These are phyloP conservation scores for Phialemonium atrogriseum DNA, from an alignment of 2,329 filamentous ascomycete genomes.

Conservation along the genomic window DNA sequence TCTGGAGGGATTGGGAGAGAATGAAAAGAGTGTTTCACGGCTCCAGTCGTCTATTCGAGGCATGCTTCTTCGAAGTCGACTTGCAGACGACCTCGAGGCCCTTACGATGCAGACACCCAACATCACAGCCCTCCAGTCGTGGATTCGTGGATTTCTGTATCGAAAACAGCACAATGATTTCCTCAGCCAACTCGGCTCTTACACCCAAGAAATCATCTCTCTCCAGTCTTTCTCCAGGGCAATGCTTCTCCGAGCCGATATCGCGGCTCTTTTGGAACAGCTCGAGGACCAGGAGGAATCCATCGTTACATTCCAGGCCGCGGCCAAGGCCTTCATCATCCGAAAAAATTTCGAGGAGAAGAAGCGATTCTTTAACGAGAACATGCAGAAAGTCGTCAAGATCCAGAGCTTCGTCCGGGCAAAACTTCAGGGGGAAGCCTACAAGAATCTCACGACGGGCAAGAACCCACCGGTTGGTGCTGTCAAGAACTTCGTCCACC, in stretches of 20 bases:
- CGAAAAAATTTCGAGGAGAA: conserved; percentile 74
- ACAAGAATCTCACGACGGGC: conserved; percentile 91
- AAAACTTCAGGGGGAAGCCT: conserved; percentile 93
- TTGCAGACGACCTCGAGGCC: conserved; percentile 40
- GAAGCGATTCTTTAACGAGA: conserved; percentile 81
- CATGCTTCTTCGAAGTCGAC: conserved; percentile 46
- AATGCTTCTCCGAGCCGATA: conserved; percentile 65
- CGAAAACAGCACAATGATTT: conserved; percentile 54
- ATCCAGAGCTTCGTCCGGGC: conserved; percentile 94
- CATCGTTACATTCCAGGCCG: conserved; percentile 66
- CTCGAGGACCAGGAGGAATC: conserved; percentile 77
- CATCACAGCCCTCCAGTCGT: conserved; percentile 58
- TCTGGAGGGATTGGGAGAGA: conserved; percentile 37
- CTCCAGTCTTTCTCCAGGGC: conserved; percentile 73
- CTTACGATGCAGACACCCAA: conserved; percentile 49
- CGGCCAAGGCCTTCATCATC: conserved; percentile 64
- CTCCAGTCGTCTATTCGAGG: conserved; percentile 55
- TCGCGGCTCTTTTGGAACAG: conserved; percentile 67
- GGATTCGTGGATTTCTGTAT: conserved; percentile 55
- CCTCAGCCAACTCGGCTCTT: conserved; percentile 60
- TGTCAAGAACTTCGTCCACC: conserved; percentile 95
- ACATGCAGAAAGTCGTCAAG: conserved; percentile 98
- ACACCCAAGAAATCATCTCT: conserved; percentile 56
- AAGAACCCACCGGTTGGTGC: conserved; percentile 96
- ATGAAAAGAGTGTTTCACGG: conserved; percentile 36